These are phyloP conservation scores for Tetracladium maxilliforme DNA, from an alignment of 2,329 filamentous ascomycete species.

Conservation along the genomic window DNA sequence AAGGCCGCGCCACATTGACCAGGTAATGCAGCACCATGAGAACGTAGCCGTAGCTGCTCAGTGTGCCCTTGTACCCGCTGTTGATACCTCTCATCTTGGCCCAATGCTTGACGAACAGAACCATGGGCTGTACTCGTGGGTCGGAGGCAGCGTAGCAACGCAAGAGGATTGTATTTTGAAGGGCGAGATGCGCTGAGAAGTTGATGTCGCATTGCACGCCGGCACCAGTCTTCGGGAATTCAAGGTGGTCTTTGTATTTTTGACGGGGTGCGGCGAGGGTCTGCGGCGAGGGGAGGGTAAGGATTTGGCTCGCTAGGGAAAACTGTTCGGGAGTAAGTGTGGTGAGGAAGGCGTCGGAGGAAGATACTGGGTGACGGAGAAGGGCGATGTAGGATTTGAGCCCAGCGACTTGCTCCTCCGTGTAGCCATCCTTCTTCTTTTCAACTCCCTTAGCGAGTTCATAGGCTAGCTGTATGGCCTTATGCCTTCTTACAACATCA, in stretches of 20 bases:
- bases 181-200: slow-evolving; percentile 68
- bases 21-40: slow-evolving; percentile 87
- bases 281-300: slow-evolving; percentile 30
- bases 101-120: slow-evolving; percentile 85
- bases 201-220: slow-evolving; percentile 91
- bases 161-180: slow-evolving; percentile 73
- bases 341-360: too few species aligned
- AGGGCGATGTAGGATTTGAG: slow-evolving; percentile 34
- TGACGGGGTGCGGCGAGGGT: slow-evolving; percentile 35
- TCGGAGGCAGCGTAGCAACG: slow-evolving; percentile 75
- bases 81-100: slow-evolving; percentile 78
- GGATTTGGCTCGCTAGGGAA: too few species aligned
- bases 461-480: too few species aligned
- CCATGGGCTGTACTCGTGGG: slow-evolving; percentile 58
- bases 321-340: too few species aligned
- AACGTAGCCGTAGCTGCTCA: slow-evolving; percentile 84
- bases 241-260: slow-evolving; percentile 44
- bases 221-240: slow-evolving; percentile 62
- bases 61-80: slow-evolving; percentile 68
- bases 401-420: slow-evolving; percentile 15
- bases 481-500: too few species aligned
- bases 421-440: slow-evolving; percentile 32
- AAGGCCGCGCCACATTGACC: slow-evolving; percentile 66
- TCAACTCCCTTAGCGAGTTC: too few species aligned
- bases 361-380: slow-evolving; percentile 19